Evolutionary conservation across 371 early-diverging fungal species (phyloP), one percentile per base, ranked within the genome.

Genomic region (Mortierella sp.): DNA sequence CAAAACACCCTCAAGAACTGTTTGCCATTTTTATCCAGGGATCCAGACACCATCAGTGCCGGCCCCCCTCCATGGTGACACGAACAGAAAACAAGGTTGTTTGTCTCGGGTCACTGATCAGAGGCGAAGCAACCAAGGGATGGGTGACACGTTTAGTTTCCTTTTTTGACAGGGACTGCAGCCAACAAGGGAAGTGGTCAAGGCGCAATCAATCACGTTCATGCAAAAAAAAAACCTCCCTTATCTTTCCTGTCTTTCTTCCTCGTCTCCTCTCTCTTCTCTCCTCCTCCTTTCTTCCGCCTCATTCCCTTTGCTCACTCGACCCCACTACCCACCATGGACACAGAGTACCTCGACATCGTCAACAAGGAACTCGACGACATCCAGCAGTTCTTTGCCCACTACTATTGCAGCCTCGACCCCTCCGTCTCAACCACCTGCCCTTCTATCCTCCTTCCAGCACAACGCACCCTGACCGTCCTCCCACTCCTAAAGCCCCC

Each of bases 341-440:
- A 76, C 19, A 70, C 77, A 50, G 74, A 78, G 40, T 82, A 82
- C 34, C 74, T 82, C 24, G 55, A 74, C 50, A 31, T 53, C 4
- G 75, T 82, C 43, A 76, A 82, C 67, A 64, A 74, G 44, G 82
- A 82, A 72, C 70, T 82, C n/a, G 75, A 21, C 28, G 78, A 71
- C 5, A 78, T 82, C 54, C 78, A 77, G 59, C 72, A 40, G 57
- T 78, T 78, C 78, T 82, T 82, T 61, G 34, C 34, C 19, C 61
- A 61, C 14, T 61, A 61, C 34, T 61, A 61, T 2, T 31, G 50
- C 50, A 50, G 50, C 50, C 16, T 71, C 67, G 74, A 48, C 40
- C 69, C 28, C 28, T 59, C 34, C 14, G 6, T 34, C 16, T 9
- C 61, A 13, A 34, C 19, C 61, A 61, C 31, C 54, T 5, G 6